A percentile compares a stretch with the other conserved stretches of the same genome.
phyloP scores from a whole-genome alignment of 2,329 filamentous ascomycete species.

The Colletotrichum somersetense region DNA sequence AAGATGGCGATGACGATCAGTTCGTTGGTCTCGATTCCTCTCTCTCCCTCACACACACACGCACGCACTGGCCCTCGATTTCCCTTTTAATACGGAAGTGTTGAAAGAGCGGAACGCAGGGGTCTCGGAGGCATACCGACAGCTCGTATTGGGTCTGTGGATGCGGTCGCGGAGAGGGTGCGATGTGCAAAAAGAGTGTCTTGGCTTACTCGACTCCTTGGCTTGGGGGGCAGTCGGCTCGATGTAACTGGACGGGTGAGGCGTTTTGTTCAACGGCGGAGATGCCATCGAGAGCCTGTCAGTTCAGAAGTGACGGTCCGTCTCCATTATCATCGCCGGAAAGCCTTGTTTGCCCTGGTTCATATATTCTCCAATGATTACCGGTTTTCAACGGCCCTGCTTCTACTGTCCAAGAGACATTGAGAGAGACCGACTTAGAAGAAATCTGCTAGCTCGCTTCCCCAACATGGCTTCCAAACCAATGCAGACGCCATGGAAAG shows the following conservation, averaged over 20 bases:
- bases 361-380: conserved; percentile 17
- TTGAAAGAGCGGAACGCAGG: not conserved
- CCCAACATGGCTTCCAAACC: conserved; percentile 26
- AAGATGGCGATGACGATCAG: conserved; percentile 13
- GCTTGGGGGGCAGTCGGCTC: not conserved
- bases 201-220: not conserved
- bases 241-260: conserved; percentile 17
- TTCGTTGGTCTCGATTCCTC: not conserved
- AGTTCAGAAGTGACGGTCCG: not conserved
- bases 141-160: not conserved
- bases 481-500: conserved; percentile 24
- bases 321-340: not conserved
- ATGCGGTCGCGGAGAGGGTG: not conserved
- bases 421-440: not conserved
- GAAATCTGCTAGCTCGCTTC: not conserved
- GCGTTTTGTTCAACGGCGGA: not conserved
- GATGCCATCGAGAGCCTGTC: not conserved
- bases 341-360: not conserved
- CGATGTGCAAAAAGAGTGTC: not conserved
- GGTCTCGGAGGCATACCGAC: not conserved
- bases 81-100: not conserved
- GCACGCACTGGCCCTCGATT: not conserved
- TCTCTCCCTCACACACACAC: not conserved
- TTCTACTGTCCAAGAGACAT: not conserved
- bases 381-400: not conserved